A percentile compares a stretch with the other conserved stretches of the same genome.
Evolutionary conservation across 2,329 filamentous ascomycete species (phyloP).

Genomic region (Bipolaris bicolor): DNA sequence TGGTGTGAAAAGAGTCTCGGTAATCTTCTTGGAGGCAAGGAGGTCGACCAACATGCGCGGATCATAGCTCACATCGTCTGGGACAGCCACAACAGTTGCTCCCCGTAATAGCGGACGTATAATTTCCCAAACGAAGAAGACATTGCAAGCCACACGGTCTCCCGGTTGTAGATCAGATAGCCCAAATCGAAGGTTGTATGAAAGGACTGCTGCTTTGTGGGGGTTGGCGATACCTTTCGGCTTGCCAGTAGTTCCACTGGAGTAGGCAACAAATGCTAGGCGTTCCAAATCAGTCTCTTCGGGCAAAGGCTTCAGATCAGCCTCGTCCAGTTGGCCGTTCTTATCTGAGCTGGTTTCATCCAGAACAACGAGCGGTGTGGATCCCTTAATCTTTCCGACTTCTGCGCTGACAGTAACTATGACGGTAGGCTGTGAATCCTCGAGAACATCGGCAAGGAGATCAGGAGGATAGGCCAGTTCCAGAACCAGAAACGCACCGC

Average conservation of each 20-base stretch:
- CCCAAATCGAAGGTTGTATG: conserved; percentile 74
- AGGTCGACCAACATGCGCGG: conserved; percentile 75
- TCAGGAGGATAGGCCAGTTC: conserved; percentile 79
- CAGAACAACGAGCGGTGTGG: conserved; percentile 68
- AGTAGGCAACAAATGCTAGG: conserved; percentile 81
- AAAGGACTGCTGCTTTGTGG: conserved; percentile 74
- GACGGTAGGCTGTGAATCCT: conserved; percentile 74
- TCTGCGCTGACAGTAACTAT: conserved; percentile 72
- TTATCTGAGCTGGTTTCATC: conserved; percentile 54
- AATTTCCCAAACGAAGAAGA: conserved; percentile 88
- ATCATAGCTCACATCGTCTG: conserved; percentile 79
- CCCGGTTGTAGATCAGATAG: conserved; percentile 72
- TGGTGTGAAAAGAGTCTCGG: conserved; percentile 83
- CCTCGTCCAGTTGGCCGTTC: conserved; percentile 48
- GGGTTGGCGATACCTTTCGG: conserved; percentile 85
- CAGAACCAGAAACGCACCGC: conserved; percentile 79
- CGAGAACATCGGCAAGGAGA: conserved; percentile 75
- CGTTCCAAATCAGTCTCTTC: conserved; percentile 72
- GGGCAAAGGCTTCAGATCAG: conserved; percentile 59
- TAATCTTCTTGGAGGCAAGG: conserved; percentile 69
- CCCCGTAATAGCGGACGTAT: conserved; percentile 76
- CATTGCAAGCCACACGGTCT: conserved; percentile 84
- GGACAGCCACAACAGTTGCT: conserved; percentile 75
- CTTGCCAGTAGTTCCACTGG: conserved; percentile 76
- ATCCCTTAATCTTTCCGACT: conserved; percentile 67